Percentiles rank a stretch among this genome's conserved stretches.
Evolutionary conservation across 108 stramenopile genomes (phyloP).

Genomic region (Cyclotella cryptica): DNA sequence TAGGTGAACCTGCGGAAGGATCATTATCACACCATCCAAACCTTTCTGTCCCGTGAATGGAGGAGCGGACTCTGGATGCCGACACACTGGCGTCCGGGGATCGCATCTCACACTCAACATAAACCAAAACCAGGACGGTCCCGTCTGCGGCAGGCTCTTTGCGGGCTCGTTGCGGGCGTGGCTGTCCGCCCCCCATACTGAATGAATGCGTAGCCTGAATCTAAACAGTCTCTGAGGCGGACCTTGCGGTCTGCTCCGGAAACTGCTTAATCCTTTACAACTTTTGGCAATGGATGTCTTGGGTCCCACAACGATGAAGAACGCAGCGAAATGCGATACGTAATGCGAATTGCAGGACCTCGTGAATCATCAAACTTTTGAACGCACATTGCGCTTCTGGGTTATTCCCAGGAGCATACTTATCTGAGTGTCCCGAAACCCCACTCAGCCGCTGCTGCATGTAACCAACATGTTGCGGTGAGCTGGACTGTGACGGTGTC

Average conservation of each 20-base stretch:
- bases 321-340: conserved; percentile 99
- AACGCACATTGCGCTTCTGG: conserved; percentile 96
- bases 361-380: conserved; percentile 96
- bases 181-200: conserved; percentile 31
- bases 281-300: conserved; percentile 98
- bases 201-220: conserved; percentile 30
- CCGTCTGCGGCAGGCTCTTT: not conserved
- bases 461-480: conserved; percentile 23
- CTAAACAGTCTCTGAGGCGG: conserved; percentile 21
- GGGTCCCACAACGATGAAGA: conserved; percentile 99
- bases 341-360: conserved; percentile 96
- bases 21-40: conserved; percentile 93
- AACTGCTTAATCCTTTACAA: conserved; percentile 71
- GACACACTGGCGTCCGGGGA: conserved; percentile 33
- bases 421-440: too few relatives aligned
- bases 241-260: conserved; percentile 26
- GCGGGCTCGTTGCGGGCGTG: not conserved
- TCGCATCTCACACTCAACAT: too few relatives aligned
- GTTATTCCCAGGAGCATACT: conserved; percentile 84
- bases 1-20: conserved; percentile 99
- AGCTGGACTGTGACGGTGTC: conserved; percentile 58
- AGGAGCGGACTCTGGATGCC: not conserved
- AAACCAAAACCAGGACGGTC: too few relatives aligned
- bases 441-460: conserved; percentile 66
- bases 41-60: conserved; percentile 63